A percentile compares a stretch with the other conserved stretches of the same genome.
These are phyloP conservation scores for Boletus reticuloceps DNA, from an alignment of 768 basidiomycete genomes.

Conservation along the genomic window DNA sequence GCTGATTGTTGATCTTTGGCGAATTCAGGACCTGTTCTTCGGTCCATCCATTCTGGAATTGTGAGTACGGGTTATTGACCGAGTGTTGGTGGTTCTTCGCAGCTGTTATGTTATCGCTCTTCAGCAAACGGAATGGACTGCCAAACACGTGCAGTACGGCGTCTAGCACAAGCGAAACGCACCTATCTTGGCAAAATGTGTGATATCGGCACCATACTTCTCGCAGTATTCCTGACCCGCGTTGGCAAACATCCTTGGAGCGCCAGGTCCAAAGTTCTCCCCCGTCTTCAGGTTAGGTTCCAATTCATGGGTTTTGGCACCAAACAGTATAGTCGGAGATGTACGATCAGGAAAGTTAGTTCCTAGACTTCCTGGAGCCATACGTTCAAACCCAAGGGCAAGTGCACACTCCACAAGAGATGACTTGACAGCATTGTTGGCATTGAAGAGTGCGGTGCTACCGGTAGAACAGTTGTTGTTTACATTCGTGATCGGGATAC, in stretches of 20 bases:
- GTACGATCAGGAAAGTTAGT: slow-evolving; percentile 56
- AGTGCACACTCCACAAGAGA: slow-evolving; percentile 72
- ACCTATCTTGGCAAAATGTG: slow-evolving; percentile 79
- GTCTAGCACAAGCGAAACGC: slow-evolving; percentile 9
- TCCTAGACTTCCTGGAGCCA: slow-evolving; percentile 71
- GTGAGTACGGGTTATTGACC: slow-evolving; percentile 80
- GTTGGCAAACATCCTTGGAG: slow-evolving; percentile 74
- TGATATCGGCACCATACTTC: slow-evolving; percentile 65
- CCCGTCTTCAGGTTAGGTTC: slow-evolving; percentile 46
- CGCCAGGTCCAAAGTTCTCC: slow-evolving; percentile 63
- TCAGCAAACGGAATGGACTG: slow-evolving; percentile 1
- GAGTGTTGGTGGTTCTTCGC: slow-evolving; percentile 86
- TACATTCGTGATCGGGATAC: slow-evolving; percentile 82
- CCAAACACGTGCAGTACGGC: not conserved
- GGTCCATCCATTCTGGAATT: slow-evolving; percentile 78
- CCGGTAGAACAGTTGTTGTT: slow-evolving; percentile 90
- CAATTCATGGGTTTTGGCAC: slow-evolving; percentile 42
- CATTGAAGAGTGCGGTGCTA: slow-evolving; percentile 72
- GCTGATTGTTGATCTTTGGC: slow-evolving; percentile 65
- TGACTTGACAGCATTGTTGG: slow-evolving; percentile 66
- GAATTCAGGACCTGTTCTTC: slow-evolving; percentile 66
- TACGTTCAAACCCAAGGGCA: slow-evolving; percentile 85
- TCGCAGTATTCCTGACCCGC: slow-evolving; percentile 73
- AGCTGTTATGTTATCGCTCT: slow-evolving; percentile 38
- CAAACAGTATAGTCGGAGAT: slow-evolving; percentile 48